Evolutionary conservation across 2,329 filamentous ascomycete genomes (phyloP), one percentile per base, ranked within the genome.

Genomic region (Fusarium transvaalense): DNA sequence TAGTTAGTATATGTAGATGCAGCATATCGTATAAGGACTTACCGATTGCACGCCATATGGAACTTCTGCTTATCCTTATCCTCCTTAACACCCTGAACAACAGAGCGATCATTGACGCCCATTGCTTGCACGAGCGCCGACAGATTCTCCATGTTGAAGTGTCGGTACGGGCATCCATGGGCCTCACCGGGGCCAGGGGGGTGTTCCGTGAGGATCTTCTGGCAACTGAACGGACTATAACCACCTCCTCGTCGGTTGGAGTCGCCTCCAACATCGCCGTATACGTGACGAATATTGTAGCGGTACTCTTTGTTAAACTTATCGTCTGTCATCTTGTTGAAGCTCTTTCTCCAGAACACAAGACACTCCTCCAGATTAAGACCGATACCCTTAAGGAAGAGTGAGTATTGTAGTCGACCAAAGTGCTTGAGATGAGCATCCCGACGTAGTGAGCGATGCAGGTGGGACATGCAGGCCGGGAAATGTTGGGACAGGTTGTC

Each of bases 251-350:
- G 88, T 32, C 95, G 88, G 76, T 97, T 97, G 21, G 89, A 86
- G 79, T 98, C 95, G 60, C 95, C 95, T 56, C 96, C 96, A 1
- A 98, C 96, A 74, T 98, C 95, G 70, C 96, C 96, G 78, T 98
- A 99, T 1, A 85, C 80, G 84, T 99, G 95, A n/a, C 94, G 92
- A 60, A 98, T 88, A 78, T 99, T 98, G 85, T 99, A 99, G 43
- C 92, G 88, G 82, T 99, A 98, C 77, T 97, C 94, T 77, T 97
- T 98, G 81, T 97, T 97, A 86, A 98, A 99, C 35, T 91, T 91
- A 75, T 98, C 95, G 75, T 98, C 96, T 1, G 92, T 94, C 68
- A 97, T 89, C 71, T 93, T 91, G 77, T 89, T 89, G 86, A 99
- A 98, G 29, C 87, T 85, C 66, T 89, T 87, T 13, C 96, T 90